Base-by-base conservation (phyloP, 805 yeast species). In the Metschnikowia noctiluminum region DNA sequence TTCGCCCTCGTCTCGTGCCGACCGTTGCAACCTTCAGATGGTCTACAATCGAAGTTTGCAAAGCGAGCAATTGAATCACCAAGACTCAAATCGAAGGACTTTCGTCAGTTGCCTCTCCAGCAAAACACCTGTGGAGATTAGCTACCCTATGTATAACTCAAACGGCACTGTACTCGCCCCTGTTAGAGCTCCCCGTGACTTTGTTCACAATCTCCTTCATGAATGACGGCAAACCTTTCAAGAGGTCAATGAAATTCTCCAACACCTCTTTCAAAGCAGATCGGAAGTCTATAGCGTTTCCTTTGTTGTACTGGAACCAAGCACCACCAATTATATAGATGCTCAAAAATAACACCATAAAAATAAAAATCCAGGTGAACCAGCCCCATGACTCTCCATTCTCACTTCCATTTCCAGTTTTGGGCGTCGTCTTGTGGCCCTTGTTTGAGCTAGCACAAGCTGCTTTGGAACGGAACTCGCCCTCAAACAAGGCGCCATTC, bases 151-250 rank as follows among this genome's bases (percentile, higher is more conserved):
- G 32, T 30, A 30, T 30, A 13, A 16, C 32, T 45, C 32, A 91
- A 10, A 94, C 96, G 34, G 97, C 98, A 62, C 96, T 84, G 65
- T 94, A 92, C 15, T 96, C 98, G 28, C 96, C 96, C 63, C 96
- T 79, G 58, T 74, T 73, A 40, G 78, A 70, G 46, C 76, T 69
- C 21, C 82, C 78, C 7, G 91, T 85, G 32, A 91, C 64, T 59
- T 79, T 89, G 43, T 79, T 79, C 38, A 81, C 70, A 4, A 91
- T 75, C 66, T 91, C 96, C 53, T 72, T 76, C 39, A 79, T 56
- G 52, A 91, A 84, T 12, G 78, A 77, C 6, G 94, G 94, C 43
- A 84, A 65, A 1, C 84, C 82, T 27, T 73, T 71, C 39, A 79
- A 60, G 31, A 85, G 70, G 48, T 82, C 87, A 38, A 78, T 68